Conservation (phyloP, 768 basidiomycete species). For the Amylocystis lapponica region DNA sequence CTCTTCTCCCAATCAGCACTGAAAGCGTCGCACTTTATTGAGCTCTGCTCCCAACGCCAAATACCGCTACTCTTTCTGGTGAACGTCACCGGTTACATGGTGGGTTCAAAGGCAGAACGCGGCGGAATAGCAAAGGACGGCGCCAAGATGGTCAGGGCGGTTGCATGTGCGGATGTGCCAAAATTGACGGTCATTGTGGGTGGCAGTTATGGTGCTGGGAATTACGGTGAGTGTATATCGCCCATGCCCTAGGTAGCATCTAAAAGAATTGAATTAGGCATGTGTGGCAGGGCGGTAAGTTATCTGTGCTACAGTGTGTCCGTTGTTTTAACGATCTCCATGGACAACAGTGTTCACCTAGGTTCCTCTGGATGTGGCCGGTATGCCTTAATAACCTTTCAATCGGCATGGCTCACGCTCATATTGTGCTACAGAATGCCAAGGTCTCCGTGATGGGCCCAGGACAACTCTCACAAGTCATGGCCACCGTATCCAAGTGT, state of each 20-base stretch:
- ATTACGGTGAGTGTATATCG: slow-evolving; percentile 61
- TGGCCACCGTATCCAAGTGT: slow-evolving; percentile 83
- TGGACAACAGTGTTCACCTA: slow-evolving; percentile 75
- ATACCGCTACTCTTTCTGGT: slow-evolving; percentile 92
- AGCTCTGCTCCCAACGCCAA: slow-evolving; percentile 85
- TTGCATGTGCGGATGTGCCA: slow-evolving; percentile 90
- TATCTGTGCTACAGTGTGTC: not conserved
- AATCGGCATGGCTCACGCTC: not conserved
- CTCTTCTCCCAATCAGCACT: slow-evolving; percentile 90
- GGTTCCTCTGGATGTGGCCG: slow-evolving; percentile 99
- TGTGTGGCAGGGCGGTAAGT: slow-evolving; percentile 89
- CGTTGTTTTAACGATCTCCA: slow-evolving; percentile 1
- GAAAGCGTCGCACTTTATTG: slow-evolving; percentile 94
- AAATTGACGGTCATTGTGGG: slow-evolving; percentile 92
- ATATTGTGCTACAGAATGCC: slow-evolving; percentile 53
- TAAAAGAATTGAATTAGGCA: slow-evolving; percentile 46
- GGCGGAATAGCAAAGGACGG: slow-evolving; percentile 95
- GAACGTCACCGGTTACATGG: slow-evolving; percentile 98
- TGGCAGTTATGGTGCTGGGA: slow-evolving; percentile 92
- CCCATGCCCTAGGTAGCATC: not conserved
- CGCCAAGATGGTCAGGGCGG: slow-evolving; percentile 95
- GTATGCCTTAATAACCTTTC: slow-evolving; percentile 35
- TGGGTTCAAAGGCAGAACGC: slow-evolving; percentile 90
- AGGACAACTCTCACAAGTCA: slow-evolving; percentile 87
- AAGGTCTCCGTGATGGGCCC: slow-evolving; percentile 96